These are phyloP conservation scores for Morella rubra DNA, from an alignment of 306 rosid species.

Conservation along the genomic window DNA sequence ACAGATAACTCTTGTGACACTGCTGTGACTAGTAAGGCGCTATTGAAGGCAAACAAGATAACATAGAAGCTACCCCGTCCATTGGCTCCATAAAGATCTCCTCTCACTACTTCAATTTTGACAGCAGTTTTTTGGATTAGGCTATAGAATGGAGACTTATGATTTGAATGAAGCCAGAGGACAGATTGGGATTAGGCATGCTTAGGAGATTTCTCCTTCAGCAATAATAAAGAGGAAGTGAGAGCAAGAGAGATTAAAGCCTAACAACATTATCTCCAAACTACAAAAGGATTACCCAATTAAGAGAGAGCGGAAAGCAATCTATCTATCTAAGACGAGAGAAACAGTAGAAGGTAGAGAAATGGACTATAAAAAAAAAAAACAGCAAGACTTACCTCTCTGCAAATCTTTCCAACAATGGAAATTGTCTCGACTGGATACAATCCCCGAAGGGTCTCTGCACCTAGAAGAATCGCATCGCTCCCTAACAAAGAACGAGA, in stretches of 20 bases:
- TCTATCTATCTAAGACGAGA: background rate
- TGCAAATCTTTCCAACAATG: conserved; percentile 85
- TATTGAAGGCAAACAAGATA: background rate
- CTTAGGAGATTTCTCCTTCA: background rate
- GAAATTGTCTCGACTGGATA: conserved; percentile 96
- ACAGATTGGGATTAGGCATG: background rate
- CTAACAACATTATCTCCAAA: background rate
- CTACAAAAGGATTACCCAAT: background rate
- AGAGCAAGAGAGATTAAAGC: background rate
- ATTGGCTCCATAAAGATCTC: too few species aligned
- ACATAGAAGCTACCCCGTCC: background rate
- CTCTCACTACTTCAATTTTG: too few species aligned
- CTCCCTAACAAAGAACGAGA: conserved; percentile 57
- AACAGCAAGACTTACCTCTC: conserved; percentile 60
- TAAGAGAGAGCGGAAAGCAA: background rate
- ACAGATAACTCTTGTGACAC: background rate
- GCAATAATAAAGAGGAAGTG: background rate
- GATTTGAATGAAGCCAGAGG: background rate
- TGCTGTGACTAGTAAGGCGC: background rate
- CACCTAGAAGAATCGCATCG: conserved; percentile 98
- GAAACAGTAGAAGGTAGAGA: background rate
- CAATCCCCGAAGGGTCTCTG: conserved; percentile 95
- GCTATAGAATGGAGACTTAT: background rate
- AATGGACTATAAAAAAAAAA: background rate
- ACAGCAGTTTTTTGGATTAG: background rate